Conservation (phyloP, 1,284 basidiomycete species). For the Ceratobasidium sp. region DNA sequence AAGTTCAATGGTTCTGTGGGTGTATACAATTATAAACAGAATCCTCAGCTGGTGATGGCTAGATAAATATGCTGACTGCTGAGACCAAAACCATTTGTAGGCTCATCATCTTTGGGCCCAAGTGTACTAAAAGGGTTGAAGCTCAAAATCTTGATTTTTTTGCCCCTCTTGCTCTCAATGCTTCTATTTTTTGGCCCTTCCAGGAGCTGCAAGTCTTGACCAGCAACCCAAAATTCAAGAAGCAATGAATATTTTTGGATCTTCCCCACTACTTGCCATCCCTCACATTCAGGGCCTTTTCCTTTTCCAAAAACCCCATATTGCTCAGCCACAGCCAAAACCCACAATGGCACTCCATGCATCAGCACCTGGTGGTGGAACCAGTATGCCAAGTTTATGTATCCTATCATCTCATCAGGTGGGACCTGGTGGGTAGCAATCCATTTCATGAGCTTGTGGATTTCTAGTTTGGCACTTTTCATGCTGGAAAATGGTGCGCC, state of each 20-base stretch:
- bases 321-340: conserved; percentile 43
- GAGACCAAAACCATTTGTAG: neutral
- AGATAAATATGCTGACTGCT: neutral
- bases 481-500: conserved; percentile 50
- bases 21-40: neutral
- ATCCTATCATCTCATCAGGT: conserved; percentile 52
- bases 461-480: conserved; percentile 56
- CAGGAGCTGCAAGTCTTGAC: conserved; percentile 17
- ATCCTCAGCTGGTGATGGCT: neutral
- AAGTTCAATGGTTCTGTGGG: neutral
- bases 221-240: conserved; percentile 2
- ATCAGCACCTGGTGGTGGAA: conserved; percentile 53
- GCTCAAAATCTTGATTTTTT: too few relatives aligned
- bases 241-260: neutral
- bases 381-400: conserved; percentile 54
- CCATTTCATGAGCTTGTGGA: conserved; percentile 55
- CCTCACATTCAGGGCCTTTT: neutral
- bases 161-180: too few relatives aligned
- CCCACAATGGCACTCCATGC: conserved; percentile 54
- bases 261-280: neutral
- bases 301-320: conserved; percentile 16
- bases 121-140: too few relatives aligned
- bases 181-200: too few relatives aligned
- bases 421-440: conserved; percentile 52
- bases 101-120: too few relatives aligned